Percentiles rank a stretch among this genome's conserved stretches.
Conservation (phyloP, 495 filamentous ascomycete species). For the Aspergillus steynii region DNA sequence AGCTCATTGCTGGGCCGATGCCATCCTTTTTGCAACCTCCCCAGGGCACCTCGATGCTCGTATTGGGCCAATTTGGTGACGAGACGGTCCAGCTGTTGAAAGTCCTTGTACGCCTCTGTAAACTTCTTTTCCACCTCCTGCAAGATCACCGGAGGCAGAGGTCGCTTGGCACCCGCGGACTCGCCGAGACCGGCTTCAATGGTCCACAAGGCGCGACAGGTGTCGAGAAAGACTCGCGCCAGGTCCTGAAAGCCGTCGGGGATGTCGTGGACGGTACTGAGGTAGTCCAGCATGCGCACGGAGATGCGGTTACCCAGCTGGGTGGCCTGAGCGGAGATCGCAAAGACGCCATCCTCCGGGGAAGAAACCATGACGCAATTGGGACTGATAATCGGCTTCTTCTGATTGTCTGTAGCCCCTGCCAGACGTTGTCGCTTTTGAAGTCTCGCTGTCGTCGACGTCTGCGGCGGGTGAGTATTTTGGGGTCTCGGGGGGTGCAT, state of each 20-base stretch:
- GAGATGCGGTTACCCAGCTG: slow-evolving; percentile 50
- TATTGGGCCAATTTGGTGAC: slow-evolving; percentile 48
- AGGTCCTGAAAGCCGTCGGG: slow-evolving; percentile 48
- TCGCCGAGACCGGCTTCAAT: slow-evolving; percentile 52
- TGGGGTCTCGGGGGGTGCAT: too few species aligned
- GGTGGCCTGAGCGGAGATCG: slow-evolving; percentile 25
- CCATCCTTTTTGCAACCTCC: slow-evolving; percentile 51
- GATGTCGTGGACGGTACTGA: slow-evolving; percentile 46
- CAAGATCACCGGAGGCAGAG: slow-evolving; percentile 46
- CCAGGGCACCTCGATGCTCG: slow-evolving; percentile 48
- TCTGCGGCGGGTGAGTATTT: background rate
- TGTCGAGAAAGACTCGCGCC: slow-evolving; percentile 52
- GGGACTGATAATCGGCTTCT: background rate
- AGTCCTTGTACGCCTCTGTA: slow-evolving; percentile 42
- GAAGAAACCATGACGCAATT: slow-evolving; percentile 9
- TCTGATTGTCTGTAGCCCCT: background rate
- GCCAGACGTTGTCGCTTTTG: background rate
- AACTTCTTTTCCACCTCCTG: slow-evolving; percentile 54
- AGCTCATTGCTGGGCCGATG: slow-evolving; percentile 28
- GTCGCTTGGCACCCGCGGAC: slow-evolving; percentile 30
- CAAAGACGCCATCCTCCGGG: slow-evolving; percentile 24
- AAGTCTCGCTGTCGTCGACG: background rate
- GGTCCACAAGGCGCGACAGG: slow-evolving; percentile 51
- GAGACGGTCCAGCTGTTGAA: slow-evolving; percentile 51
- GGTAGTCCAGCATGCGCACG: slow-evolving; percentile 57